Evolutionary conservation across 2,329 filamentous ascomycete genomes (phyloP).

Genomic region (Lasiodiplodia hormozganensis): DNA sequence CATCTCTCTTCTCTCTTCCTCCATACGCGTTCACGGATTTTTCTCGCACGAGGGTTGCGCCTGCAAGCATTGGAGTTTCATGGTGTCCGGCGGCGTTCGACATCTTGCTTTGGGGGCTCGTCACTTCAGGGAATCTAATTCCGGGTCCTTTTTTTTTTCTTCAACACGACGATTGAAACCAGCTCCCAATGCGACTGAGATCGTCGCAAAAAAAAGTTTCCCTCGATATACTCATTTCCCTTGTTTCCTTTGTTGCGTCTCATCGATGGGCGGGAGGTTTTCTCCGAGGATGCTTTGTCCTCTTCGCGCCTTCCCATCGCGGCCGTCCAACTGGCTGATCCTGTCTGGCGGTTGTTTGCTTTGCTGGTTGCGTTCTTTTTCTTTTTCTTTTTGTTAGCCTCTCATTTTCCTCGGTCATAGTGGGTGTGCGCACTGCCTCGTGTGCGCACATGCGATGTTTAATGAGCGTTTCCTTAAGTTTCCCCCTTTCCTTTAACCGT

Average conservation of each 20-base stretch:
- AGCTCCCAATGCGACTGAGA: slow-evolving; percentile 10
- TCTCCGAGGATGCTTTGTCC: neutral
- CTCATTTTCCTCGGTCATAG: slow-evolving; percentile 17
- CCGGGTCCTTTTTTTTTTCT: slow-evolving; percentile 7
- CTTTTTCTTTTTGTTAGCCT: neutral
- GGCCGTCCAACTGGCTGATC: neutral
- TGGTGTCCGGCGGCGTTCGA: slow-evolving; percentile 27
- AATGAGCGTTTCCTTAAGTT: slow-evolving; percentile 26
- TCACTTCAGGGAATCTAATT: slow-evolving; percentile 24
- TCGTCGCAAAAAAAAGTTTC: slow-evolving; percentile 27
- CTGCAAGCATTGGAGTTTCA: slow-evolving; percentile 30
- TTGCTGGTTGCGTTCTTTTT: slow-evolving; percentile 21
- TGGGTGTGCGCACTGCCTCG: slow-evolving; percentile 16
- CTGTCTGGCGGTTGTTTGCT: slow-evolving; percentile 19
- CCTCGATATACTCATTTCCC: slow-evolving; percentile 20
- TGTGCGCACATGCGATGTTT: slow-evolving; percentile 26
- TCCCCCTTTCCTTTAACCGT: slow-evolving; percentile 12
- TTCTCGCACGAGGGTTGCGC: slow-evolving; percentile 28
- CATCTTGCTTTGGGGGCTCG: slow-evolving; percentile 22
- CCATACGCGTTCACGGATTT: slow-evolving; percentile 28
- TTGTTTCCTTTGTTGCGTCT: slow-evolving; percentile 26
- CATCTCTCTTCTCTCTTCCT: slow-evolving; percentile 18
- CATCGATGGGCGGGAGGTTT: neutral
- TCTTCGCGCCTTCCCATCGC: neutral
- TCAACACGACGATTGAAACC: slow-evolving; percentile 19